A percentile compares a stretch with the other conserved stretches of the same genome.
phyloP scores from a whole-genome alignment of 257 asterid genomes.

The Cynanchum wilfordii region DNA sequence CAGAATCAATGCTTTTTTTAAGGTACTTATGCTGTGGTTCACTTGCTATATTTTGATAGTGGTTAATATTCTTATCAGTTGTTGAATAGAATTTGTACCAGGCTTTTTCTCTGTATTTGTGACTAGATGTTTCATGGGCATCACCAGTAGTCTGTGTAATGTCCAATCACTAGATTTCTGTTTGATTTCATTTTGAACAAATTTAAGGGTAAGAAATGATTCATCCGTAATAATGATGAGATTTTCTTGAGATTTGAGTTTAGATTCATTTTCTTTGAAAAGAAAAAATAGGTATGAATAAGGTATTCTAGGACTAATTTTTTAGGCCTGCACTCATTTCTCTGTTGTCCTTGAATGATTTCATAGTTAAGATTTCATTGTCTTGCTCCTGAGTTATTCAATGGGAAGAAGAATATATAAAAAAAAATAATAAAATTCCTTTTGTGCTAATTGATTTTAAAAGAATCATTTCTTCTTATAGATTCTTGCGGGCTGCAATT shows the following conservation, averaged over 20 bases:
- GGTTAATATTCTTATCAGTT: neutral
- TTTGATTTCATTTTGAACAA: too few relatives aligned
- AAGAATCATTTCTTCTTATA: neutral
- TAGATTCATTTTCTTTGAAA: neutral
- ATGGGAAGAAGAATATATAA: neutral
- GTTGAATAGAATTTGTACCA: neutral
- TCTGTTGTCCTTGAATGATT: neutral
- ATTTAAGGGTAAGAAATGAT: too few relatives aligned
- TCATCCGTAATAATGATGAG: too few relatives aligned
- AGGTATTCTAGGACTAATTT: neutral
- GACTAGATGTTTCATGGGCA: neutral
- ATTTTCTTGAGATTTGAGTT: too few relatives aligned
- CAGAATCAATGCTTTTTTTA: conserved; percentile 29
- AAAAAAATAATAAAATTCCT: neutral
- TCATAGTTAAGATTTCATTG: neutral
- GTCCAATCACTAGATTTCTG: neutral
- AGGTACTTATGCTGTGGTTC: neutral
- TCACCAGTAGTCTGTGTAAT: neutral
- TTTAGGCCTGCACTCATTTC: neutral
- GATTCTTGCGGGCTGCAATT: neutral
- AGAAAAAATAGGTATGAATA: neutral
- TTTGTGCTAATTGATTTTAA: neutral
- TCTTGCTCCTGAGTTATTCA: neutral
- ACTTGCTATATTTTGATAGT: conserved; percentile 1
- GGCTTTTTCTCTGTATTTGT: neutral